Evolutionary conservation across 345 rosid species (phyloP).

Genomic region (Corchorus capsularis): DNA sequence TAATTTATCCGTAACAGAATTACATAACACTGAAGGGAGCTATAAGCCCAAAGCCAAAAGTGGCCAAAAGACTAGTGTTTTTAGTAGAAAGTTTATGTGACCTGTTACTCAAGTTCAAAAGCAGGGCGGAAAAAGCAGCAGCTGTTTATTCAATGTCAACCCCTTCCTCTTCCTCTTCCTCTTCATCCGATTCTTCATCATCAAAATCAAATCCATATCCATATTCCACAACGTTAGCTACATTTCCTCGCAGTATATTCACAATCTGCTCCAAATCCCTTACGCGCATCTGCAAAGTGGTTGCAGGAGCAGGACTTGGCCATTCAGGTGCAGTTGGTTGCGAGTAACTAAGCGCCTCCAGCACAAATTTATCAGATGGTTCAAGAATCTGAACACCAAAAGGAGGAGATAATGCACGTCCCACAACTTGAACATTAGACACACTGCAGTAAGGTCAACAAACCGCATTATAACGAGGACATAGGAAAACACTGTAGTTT

Average conservation of each 20-base stretch:
- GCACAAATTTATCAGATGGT: conserved; percentile 51
- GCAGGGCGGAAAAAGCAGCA: neutral
- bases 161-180: conserved; percentile 35
- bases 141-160: neutral
- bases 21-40: neutral
- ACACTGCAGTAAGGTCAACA: conserved; percentile 54
- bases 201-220: conserved; percentile 46
- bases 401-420: conserved; percentile 58
- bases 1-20: neutral
- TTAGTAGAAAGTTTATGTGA: neutral
- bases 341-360: conserved; percentile 48
- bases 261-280: conserved; percentile 54
- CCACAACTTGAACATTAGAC: conserved; percentile 61
- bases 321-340: conserved; percentile 32
- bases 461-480: conserved; percentile 11
- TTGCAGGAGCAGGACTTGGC: conserved; percentile 1
- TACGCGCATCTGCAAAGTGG: conserved; percentile 26
- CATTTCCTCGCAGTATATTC: conserved; percentile 48
- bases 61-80: neutral
- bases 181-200: conserved; percentile 49
- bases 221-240: conserved; percentile 35
- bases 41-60: neutral
- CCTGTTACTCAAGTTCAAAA: neutral
- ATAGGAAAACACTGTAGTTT: neutral
- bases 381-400: conserved; percentile 46